Conservation (phyloP, 176 grass and related monocot species). For the Eleusine coracana region DNA sequence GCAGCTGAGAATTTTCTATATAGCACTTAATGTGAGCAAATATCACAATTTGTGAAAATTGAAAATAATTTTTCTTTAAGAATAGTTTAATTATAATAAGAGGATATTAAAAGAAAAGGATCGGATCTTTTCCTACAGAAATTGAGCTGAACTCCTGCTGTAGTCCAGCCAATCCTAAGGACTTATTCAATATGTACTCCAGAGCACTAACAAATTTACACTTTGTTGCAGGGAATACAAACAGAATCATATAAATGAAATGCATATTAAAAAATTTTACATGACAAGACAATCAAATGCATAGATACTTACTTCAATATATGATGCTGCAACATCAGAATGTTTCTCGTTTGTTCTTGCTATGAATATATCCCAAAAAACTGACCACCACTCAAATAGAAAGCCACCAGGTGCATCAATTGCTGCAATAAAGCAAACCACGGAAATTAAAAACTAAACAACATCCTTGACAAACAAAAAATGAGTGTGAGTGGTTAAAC, state of each 20-base stretch:
- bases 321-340: slow-evolving; percentile 92
- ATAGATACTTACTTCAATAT: slow-evolving; percentile 74
- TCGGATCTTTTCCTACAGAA: neutral
- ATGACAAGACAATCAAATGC: slow-evolving; percentile 17
- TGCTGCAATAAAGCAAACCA: slow-evolving; percentile 51
- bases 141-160: neutral
- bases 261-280: neutral
- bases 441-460: slow-evolving; percentile 25
- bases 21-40: neutral
- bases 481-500: slow-evolving; percentile 12
- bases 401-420: slow-evolving; percentile 99
- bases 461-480: slow-evolving; percentile 10
- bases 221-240: slow-evolving; percentile 2
- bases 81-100: neutral
- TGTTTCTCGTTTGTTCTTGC: slow-evolving; percentile 99
- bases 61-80: slow-evolving; percentile 15
- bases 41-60: neutral
- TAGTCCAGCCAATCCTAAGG: neutral
- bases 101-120: neutral
- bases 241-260: neutral
- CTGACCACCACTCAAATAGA: slow-evolving; percentile 99
- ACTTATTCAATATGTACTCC: neutral
- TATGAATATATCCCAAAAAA: slow-evolving; percentile 99
- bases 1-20: slow-evolving; percentile 1
- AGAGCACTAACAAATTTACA: neutral